A percentile compares a stretch with the other conserved stretches of the same genome.
phyloP scores from a whole-genome alignment of 306 rosid genomes.

The Quercus wislizeni region DNA sequence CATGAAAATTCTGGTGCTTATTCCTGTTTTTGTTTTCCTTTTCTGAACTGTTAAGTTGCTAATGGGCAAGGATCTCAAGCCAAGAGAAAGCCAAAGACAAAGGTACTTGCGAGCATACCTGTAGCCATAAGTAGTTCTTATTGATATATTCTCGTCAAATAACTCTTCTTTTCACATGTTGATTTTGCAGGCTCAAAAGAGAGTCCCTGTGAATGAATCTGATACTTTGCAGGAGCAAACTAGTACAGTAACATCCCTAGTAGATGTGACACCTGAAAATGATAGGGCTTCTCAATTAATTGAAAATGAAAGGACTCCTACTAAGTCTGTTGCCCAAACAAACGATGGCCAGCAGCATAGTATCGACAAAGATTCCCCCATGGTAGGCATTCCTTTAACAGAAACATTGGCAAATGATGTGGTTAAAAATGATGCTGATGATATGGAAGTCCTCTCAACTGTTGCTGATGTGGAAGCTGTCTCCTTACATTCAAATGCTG shows the following conservation, averaged over 20 bases:
- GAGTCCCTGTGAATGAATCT: slow-evolving; percentile 26
- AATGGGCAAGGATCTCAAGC: slow-evolving; percentile 88
- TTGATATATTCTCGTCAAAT: slow-evolving; percentile 7
- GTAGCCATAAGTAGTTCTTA: not conserved
- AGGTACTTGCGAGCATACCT: slow-evolving; percentile 47
- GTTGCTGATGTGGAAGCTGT: slow-evolving; percentile 39
- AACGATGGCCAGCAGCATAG: slow-evolving; percentile 37
- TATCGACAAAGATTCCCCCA: slow-evolving; percentile 29
- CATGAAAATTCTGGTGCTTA: slow-evolving; percentile 25
- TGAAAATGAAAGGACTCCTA: slow-evolving; percentile 41
- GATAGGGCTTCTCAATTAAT: slow-evolving; percentile 36
- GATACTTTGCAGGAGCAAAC: slow-evolving; percentile 41
- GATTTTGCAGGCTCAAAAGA: slow-evolving; percentile 53
- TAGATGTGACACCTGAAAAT: slow-evolving; percentile 35
- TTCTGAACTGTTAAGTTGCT: slow-evolving; percentile 45
- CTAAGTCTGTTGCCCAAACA: slow-evolving; percentile 31
- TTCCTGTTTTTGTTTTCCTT: slow-evolving; percentile 25
- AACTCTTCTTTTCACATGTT: slow-evolving; percentile 10
- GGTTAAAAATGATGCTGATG: slow-evolving; percentile 35
- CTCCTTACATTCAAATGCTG: slow-evolving; percentile 40
- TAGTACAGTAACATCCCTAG: slow-evolving; percentile 29
- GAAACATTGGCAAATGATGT: slow-evolving; percentile 39
- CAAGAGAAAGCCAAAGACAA: slow-evolving; percentile 58
- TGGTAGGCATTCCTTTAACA: slow-evolving; percentile 31
- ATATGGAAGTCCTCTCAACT: slow-evolving; percentile 31